Evolutionary conservation across 208 protist species (phyloP), one percentile per base, ranked within the genome.

Genomic region (Lotmaria passim): DNA sequence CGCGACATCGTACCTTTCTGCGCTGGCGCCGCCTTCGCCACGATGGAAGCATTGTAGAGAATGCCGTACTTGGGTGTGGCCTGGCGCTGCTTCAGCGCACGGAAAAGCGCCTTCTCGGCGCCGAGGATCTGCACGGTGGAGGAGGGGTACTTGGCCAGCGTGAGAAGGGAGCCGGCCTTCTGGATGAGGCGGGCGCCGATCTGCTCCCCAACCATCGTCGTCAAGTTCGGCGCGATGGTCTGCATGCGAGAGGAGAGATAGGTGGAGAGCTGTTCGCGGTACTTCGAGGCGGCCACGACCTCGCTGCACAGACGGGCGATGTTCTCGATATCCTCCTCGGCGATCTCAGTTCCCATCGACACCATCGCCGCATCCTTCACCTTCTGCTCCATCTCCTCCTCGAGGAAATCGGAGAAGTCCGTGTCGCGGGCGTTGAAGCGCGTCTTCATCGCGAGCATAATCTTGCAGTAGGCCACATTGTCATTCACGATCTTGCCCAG

Each of bases 51-150:
- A 78, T 99, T 98, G 92, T 99, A 99, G 30, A 99, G 94, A 21
- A 99, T 91, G 70, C 99, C 98, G 87, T 99, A 99, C 91, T 99
- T 99, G 60, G 99, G 99, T 31, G 99, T 99, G 12, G 99, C 96
- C 84, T 99, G 94, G 66, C 98, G 97, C 63, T 98, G 96, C 87
- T 99, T 99, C 33, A 99, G 85, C 23, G 96, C 96, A 56, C 96
- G 90, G 87, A 98, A 98, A n/a, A 99, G 92, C 6, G 99, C 98
- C 83, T 99, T 99, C 86, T 99, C 98, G 17, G 98, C 98, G 50
- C 99, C 99, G 15, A 99, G 90, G 68, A 99, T 99, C 88, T 99
- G 99, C 47, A 99, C 91, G 1, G 98, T 99, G 4, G 97, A 99
- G 58, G 98, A 98, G 2, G 99, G 98, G 74, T 98, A 96, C 90